Evolutionary conservation across 1,284 basidiomycete genomes (phyloP), one percentile per base, ranked within the genome.

Genomic region (Ustilago trichophora): DNA sequence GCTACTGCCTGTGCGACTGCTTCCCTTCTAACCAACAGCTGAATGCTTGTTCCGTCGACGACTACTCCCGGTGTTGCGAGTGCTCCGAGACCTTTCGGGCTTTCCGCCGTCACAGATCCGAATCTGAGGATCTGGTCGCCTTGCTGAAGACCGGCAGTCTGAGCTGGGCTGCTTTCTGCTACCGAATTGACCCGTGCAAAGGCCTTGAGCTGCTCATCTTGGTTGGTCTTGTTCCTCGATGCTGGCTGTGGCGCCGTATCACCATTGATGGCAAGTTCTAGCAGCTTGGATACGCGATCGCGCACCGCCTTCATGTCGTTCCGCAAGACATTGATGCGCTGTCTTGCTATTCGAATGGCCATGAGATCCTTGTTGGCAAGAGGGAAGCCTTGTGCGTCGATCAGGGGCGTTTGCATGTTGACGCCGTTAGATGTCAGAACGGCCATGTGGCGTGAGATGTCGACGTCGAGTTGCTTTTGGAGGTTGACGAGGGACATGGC

Each of bases 321-420:
- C 7, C 69, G 46, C 24, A 77, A 62, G 18, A 66, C 40, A 8
- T 63, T 65, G 56, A 75, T 68, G 6, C 66, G 33, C 22, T 69
- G 51, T 15, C 73, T 41, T 5, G 75, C 73, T 3, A 50, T 56
- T 25, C 75, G 42, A 19, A 77, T 67, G 6, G 75, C 71, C 48
- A 73, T 48, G 6, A 77, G 40, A 38, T 77, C 75, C 31, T 67
- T 63, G 37, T 69, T 57, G 3, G 67, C 63, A 7, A 72, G 50
- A 3, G 75, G 75, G 21, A 77, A 77, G 27, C 72, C 73, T 11
- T 77, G 57, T 5, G 55, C 41, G 29, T 77, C 75, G 19, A 77
- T 33, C 24, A 77, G 43, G 0, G 64, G 59, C 0, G 70, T 70
- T 6, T 35, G 47, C 63, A 72, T 64, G 24, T 44, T 44, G 27